These are phyloP conservation scores for Epichloe glyceriae DNA, from an alignment of 2,329 filamentous ascomycete species.

Conservation along the genomic window DNA sequence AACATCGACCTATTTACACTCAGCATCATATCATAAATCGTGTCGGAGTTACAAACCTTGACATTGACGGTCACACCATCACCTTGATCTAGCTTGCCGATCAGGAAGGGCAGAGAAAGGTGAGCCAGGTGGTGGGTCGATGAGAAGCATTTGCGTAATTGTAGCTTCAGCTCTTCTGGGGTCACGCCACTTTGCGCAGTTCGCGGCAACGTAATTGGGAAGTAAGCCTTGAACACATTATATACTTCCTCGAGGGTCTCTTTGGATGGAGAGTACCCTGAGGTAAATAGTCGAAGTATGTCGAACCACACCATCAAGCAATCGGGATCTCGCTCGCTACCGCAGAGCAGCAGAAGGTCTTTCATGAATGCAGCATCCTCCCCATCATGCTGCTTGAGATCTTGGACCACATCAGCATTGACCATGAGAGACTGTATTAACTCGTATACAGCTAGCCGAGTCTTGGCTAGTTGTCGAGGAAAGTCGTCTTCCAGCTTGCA, in stretches of 20 bases:
- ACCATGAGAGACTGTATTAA: slow-evolving; percentile 32
- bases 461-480: slow-evolving; percentile 36
- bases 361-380: slow-evolving; percentile 30
- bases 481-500: slow-evolving; percentile 44
- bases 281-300: slow-evolving; percentile 31
- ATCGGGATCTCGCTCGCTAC: slow-evolving; percentile 42
- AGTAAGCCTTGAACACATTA: slow-evolving; percentile 44
- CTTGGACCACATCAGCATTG: slow-evolving; percentile 28
- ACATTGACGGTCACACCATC: slow-evolving; percentile 45
- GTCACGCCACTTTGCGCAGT: slow-evolving; percentile 39
- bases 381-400: slow-evolving; percentile 33
- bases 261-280: slow-evolving; percentile 29
- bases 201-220: slow-evolving; percentile 43
- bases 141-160: slow-evolving; percentile 40
- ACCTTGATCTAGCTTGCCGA: slow-evolving; percentile 45
- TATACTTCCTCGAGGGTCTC: slow-evolving; percentile 38
- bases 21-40: slow-evolving; percentile 1
- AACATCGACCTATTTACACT: slow-evolving; percentile 33
- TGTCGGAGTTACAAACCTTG: slow-evolving; percentile 26
- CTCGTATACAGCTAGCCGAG: slow-evolving; percentile 38
- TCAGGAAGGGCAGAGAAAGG: slow-evolving; percentile 37
- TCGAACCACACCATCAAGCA: slow-evolving; percentile 46
- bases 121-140: slow-evolving; percentile 33
- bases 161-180: slow-evolving; percentile 41
- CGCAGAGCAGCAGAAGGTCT: slow-evolving; percentile 37